Percentiles rank a stretch among this genome's conserved stretches.
phyloP scores from a whole-genome alignment of 805 yeast genomes.

The Candida patagonica region DNA sequence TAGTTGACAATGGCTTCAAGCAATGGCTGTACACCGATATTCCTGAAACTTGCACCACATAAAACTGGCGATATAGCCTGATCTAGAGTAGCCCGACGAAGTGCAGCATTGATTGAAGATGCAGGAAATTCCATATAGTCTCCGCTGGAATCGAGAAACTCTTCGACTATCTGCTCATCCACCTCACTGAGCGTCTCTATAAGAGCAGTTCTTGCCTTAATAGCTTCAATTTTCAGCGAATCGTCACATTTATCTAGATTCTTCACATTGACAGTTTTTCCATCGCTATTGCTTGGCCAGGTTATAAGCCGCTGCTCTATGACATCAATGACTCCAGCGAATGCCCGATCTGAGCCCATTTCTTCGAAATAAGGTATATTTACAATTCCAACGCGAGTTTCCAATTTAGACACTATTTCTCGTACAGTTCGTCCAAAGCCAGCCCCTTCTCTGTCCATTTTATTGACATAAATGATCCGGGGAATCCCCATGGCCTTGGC shows the following conservation, averaged over 20 bases:
- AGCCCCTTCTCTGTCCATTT: constrained; percentile 96
- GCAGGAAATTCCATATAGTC: constrained; percentile 54
- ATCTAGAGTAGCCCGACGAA: constrained; percentile 53
- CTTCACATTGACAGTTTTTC: constrained; percentile 41
- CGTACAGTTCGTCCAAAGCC: constrained; percentile 85
- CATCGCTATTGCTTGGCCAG: constrained; percentile 36
- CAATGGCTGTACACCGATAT: constrained; percentile 92
- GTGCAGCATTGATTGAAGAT: constrained; percentile 43
- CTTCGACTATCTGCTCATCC: constrained; percentile 69
- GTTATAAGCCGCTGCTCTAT: constrained; percentile 48
- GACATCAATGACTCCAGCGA: constrained; percentile 71
- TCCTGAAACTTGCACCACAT: constrained; percentile 88
- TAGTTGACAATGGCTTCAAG: constrained; percentile 72
- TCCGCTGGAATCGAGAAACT: constrained; percentile 59
- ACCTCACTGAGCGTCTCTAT: constrained; percentile 78
- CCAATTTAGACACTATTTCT: constrained; percentile 68
- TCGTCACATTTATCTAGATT: constrained; percentile 30
- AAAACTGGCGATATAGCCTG: constrained; percentile 64
- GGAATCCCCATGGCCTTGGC: constrained; percentile 64
- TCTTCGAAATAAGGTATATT: constrained; percentile 66
- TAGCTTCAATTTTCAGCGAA: constrained; percentile 15
- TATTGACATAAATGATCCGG: constrained; percentile 70
- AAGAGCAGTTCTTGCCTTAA: constrained; percentile 55
- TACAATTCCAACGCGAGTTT: constrained; percentile 64
- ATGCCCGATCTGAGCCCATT: constrained; percentile 30